These are phyloP conservation scores for Neocatenulostroma microsporum DNA, from an alignment of 2,329 filamentous ascomycete species.

Conservation along the genomic window DNA sequence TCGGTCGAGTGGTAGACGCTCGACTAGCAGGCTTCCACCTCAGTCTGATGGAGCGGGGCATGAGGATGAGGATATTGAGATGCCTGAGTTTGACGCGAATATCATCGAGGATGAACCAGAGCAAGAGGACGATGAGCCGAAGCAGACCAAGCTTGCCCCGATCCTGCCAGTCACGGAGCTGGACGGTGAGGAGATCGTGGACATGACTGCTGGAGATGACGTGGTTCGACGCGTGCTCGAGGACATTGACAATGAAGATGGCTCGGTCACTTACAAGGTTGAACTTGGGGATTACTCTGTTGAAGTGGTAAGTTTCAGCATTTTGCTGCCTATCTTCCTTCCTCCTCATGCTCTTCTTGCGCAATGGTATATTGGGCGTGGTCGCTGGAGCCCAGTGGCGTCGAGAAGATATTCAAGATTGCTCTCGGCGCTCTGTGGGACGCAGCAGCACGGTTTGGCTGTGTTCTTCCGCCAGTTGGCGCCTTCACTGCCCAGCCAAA, in stretches of 20 bases:
- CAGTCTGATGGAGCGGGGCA: no score
- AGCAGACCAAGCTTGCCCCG: conserved; percentile 3
- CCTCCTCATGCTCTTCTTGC: neutral
- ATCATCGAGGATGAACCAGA: conserved; percentile 7
- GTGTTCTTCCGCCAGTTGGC: neutral
- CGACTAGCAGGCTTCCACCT: no score
- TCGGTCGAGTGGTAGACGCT: no score
- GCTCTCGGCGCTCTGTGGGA: no score
- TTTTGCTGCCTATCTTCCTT: conserved; percentile 1
- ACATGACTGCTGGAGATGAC: conserved; percentile 20
- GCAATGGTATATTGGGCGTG: no score
- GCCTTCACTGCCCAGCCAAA: neutral
- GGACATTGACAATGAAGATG: conserved; percentile 28
- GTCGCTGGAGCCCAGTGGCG: no score
- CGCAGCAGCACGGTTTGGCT: neutral
- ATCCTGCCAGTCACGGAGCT: conserved; percentile 4
- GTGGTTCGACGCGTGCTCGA: conserved; percentile 34
- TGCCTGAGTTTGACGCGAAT: conserved; percentile 10
- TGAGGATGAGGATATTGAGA: neutral
- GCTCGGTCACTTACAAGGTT: conserved; percentile 33
- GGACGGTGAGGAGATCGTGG: conserved; percentile 11
- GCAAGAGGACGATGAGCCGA: neutral
- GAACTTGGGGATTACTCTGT: conserved; percentile 32
- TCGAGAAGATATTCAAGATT: no score
- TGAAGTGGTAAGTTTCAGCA: conserved; percentile 33